phyloP scores from a whole-genome alignment of 1,284 basidiomycete genomes.

The Papiliotrema flavescens region DNA sequence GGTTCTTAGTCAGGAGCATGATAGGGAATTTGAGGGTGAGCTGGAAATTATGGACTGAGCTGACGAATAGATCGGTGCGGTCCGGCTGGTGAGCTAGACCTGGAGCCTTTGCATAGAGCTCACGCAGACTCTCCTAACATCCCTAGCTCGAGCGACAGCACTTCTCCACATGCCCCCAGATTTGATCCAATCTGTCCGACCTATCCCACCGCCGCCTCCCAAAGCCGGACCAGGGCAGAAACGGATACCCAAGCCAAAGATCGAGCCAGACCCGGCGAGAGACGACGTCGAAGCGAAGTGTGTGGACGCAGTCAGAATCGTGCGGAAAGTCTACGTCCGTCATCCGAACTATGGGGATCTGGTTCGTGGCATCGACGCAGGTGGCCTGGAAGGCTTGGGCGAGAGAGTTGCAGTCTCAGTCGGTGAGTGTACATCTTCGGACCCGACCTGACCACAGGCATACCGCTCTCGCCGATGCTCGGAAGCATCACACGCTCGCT shows the following conservation, averaged over 20 bases:
- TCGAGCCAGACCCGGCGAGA: slow-evolving; percentile 50
- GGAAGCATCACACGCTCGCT: slow-evolving; percentile 68
- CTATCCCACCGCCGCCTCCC: slow-evolving; percentile 36
- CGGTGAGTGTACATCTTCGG: slow-evolving; percentile 53
- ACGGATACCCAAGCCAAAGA: slow-evolving; percentile 51
- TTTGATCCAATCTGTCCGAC: slow-evolving; percentile 50
- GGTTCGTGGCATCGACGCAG: slow-evolving; percentile 60
- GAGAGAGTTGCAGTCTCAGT: slow-evolving; percentile 69
- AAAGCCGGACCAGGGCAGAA: slow-evolving; percentile 37
- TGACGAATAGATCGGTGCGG: slow-evolving; percentile 69
- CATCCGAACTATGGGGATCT: slow-evolving; percentile 87
- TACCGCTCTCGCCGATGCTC: slow-evolving; percentile 54
- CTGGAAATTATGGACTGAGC: neutral
- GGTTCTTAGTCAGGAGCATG: slow-evolving; percentile 78
- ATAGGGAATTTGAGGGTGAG: slow-evolving; percentile 73
- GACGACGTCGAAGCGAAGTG: slow-evolving; percentile 55
- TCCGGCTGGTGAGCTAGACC: slow-evolving; percentile 55
- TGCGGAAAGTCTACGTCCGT: slow-evolving; percentile 75
- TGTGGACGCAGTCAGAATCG: slow-evolving; percentile 58
- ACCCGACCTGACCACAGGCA: slow-evolving; percentile 25
- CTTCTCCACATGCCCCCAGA: slow-evolving; percentile 52
- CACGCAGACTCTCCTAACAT: slow-evolving; percentile 64
- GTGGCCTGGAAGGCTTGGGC: slow-evolving; percentile 60
- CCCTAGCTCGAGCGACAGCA: slow-evolving; percentile 75
- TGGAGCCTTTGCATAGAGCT: neutral